Conservation (phyloP, 352 stramenopile genomes). For the Globisporangium nunn region DNA sequence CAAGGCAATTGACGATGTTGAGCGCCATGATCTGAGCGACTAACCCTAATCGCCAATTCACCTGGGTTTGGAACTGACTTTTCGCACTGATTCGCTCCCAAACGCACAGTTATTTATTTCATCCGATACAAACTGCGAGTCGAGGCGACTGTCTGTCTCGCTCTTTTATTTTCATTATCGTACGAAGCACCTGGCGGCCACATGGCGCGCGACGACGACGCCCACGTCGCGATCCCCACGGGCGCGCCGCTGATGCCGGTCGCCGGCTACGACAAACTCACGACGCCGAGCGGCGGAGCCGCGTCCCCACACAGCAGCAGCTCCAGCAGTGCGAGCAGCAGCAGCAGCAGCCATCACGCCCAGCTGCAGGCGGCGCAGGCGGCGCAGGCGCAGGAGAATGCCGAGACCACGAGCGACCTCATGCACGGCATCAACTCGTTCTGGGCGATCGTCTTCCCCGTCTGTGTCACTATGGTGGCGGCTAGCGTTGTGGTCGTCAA, state of each 20-base stretch:
- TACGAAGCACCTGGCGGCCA: neutral
- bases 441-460: slow-evolving; percentile 77
- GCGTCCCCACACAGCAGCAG: slow-evolving; percentile 8
- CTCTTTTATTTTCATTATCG: neutral
- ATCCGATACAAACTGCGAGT: neutral
- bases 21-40: neutral
- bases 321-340: slow-evolving; percentile 5
- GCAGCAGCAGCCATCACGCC: slow-evolving; percentile 9
- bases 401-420: slow-evolving; percentile 50
- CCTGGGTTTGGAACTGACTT: slow-evolving; percentile 2
- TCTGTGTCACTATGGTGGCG: slow-evolving; percentile 78
- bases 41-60: neutral
- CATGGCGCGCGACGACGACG: slow-evolving; percentile 6
- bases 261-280: slow-evolving; percentile 52
- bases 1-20: no score
- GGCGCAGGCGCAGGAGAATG: slow-evolving; percentile 13
- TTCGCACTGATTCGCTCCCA: neutral
- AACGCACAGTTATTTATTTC: neutral
- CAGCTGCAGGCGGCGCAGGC: slow-evolving; percentile 13
- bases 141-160: neutral
- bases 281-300: slow-evolving; percentile 31
- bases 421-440: slow-evolving; percentile 88
- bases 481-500: slow-evolving; percentile 81
- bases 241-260: slow-evolving; percentile 23
- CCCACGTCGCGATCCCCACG: slow-evolving; percentile 24